Conservation (phyloP, 768 basidiomycete genomes). For the Psilocybe cyanescens region DNA sequence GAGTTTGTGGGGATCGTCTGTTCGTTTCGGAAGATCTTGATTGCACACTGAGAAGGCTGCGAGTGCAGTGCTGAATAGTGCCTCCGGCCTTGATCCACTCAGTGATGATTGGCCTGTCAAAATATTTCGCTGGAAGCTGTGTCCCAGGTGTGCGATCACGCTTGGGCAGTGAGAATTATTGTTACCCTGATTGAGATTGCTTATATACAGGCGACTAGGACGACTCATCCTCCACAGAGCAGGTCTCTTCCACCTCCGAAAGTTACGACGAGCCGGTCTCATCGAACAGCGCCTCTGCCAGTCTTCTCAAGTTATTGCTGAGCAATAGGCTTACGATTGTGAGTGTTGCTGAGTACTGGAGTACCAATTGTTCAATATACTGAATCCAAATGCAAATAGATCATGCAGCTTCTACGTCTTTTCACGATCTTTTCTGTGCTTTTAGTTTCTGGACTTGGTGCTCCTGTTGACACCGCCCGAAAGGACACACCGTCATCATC, state of each 20-base stretch:
- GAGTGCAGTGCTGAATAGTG: too few species aligned
- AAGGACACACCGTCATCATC: background rate
- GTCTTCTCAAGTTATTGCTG: background rate
- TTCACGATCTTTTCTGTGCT: slow-evolving; percentile 1
- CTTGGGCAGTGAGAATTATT: background rate
- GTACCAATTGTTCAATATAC: background rate
- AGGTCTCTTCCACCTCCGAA: slow-evolving; percentile 21
- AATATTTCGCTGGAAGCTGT: background rate
- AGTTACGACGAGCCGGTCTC: slow-evolving; percentile 22
- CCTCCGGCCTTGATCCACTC: too few species aligned
- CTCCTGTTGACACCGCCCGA: background rate
- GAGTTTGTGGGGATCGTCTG: too few species aligned
- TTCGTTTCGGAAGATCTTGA: too few species aligned
- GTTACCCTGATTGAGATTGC: slow-evolving; percentile 5
- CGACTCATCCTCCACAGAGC: slow-evolving; percentile 19
- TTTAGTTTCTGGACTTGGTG: slow-evolving; percentile 1
- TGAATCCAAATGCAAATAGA: background rate
- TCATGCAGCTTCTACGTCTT: slow-evolving; percentile 4
- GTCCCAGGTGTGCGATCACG: background rate
- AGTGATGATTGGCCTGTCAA: background rate
- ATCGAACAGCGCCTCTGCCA: background rate
- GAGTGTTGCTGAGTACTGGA: background rate
- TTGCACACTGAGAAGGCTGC: too few species aligned
- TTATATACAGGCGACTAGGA: slow-evolving; percentile 13
- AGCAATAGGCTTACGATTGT: background rate